Conservation (phyloP, 2,329 filamentous ascomycete species). For the Parastagonospora nodorum region DNA sequence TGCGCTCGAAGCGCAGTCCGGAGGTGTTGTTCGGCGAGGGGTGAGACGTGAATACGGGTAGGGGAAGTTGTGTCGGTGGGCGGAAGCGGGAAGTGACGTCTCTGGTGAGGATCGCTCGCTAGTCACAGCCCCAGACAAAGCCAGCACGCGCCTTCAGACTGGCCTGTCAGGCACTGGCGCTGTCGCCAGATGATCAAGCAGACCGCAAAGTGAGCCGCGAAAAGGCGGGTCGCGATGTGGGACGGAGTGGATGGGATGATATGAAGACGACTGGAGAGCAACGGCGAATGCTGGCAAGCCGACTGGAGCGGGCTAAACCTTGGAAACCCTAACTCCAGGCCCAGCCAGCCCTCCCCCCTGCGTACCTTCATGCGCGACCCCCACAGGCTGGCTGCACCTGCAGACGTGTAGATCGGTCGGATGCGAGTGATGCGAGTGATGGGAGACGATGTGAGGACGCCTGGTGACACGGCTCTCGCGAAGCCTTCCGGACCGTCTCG, state of each 20-base stretch:
- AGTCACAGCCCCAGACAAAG: background rate
- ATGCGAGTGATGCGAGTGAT: no score
- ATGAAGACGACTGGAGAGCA: conserved; percentile 16
- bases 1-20: background rate
- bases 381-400: no score
- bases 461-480: no score
- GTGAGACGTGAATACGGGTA: conserved; percentile 3
- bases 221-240: conserved; percentile 19
- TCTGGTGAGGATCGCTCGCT: conserved; percentile 4
- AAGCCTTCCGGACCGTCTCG: no score
- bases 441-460: no score
- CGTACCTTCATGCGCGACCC: conserved; percentile 1
- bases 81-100: conserved; percentile 11
- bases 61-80: background rate
- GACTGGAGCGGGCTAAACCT: conserved; percentile 10
- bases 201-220: conserved; percentile 6
- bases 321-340: conserved; percentile 8
- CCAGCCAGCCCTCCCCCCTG: conserved; percentile 15
- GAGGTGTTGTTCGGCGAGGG: background rate
- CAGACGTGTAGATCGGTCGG: no score
- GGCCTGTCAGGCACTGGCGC: background rate
- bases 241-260: conserved; percentile 9
- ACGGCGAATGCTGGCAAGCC: conserved; percentile 12
- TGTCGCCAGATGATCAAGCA: background rate
- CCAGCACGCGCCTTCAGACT: background rate